Evolutionary conservation across 2,329 filamentous ascomycete species (phyloP).

Genomic region (Cylindrodendrum hubeiense): DNA sequence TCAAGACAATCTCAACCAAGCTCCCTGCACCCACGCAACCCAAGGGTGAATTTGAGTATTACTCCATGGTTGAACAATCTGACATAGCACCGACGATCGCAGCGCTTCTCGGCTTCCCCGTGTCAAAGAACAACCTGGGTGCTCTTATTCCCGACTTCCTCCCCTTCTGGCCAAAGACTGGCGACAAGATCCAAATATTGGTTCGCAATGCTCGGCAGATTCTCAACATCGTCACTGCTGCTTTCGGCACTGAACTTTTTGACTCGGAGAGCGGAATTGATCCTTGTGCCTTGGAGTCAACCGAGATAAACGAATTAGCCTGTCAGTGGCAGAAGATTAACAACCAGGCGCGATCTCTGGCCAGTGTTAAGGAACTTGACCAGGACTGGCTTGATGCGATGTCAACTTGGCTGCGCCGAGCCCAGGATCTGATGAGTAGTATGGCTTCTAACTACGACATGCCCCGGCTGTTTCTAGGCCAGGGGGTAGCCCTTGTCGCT

Average conservation of each 20-base stretch:
- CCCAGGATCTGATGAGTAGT: slow-evolving; percentile 85
- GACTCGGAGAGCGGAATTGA: slow-evolving; percentile 47
- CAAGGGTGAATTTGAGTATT: slow-evolving; percentile 83
- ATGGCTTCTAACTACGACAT: slow-evolving; percentile 95
- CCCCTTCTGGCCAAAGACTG: slow-evolving; percentile 72
- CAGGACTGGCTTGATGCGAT: slow-evolving; percentile 58
- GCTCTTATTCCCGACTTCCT: slow-evolving; percentile 86
- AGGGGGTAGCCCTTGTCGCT: slow-evolving; percentile 52
- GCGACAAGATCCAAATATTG: slow-evolving; percentile 75
- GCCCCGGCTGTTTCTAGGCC: slow-evolving; percentile 66
- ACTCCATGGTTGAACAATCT: slow-evolving; percentile 88
- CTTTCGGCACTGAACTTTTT: slow-evolving; percentile 69
- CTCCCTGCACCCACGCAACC: slow-evolving; percentile 67
- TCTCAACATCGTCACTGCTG: slow-evolving; percentile 79
- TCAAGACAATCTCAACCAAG: slow-evolving; percentile 66
- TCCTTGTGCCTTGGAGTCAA: slow-evolving; percentile 51
- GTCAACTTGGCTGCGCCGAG: slow-evolving; percentile 73
- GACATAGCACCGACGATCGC: slow-evolving; percentile 93
- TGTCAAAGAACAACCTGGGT: slow-evolving; percentile 91
- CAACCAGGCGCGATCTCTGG: slow-evolving; percentile 39
- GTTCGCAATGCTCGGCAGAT: slow-evolving; percentile 86
- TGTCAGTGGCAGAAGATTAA: slow-evolving; percentile 72
- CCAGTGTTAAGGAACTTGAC: slow-evolving; percentile 44
- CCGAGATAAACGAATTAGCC: slow-evolving; percentile 68
- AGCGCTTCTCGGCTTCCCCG: slow-evolving; percentile 86